Conservation (phyloP, 164 flowering plant species). For the Magnolia kwangsiensis region DNA sequence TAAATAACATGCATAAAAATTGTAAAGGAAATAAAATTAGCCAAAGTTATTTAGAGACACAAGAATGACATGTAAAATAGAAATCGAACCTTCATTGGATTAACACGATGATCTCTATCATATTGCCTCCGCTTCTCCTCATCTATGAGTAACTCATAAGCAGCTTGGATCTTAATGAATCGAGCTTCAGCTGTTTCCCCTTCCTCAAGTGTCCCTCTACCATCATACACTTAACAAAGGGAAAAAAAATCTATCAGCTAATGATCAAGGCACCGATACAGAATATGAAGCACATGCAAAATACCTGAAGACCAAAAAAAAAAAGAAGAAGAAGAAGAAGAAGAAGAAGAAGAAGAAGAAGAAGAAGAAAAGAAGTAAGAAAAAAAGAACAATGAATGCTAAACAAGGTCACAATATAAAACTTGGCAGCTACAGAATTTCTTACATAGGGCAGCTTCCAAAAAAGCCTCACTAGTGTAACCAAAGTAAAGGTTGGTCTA, state of each 20-base stretch:
- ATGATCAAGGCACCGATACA: background rate
- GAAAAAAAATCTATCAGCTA: background rate
- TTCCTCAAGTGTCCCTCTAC: constrained; percentile 86
- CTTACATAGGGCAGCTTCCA: background rate
- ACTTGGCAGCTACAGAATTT: background rate
- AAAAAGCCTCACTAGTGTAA: background rate
- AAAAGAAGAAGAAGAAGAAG: too few relatives aligned
- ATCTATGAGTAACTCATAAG: constrained; percentile 90
- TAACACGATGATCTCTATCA: constrained; percentile 72
- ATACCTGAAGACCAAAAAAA: background rate
- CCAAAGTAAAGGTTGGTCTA: background rate
- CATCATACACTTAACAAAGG: constrained; percentile 67
- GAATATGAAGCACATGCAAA: background rate
- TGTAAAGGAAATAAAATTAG: background rate
- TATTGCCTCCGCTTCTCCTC: constrained; percentile 63
- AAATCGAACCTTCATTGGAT: constrained; percentile 80
- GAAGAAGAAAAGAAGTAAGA: too few relatives aligned
- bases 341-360: too few relatives aligned
- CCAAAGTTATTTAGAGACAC: background rate
- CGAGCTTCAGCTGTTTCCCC: constrained; percentile 94
- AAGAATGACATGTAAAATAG: too few relatives aligned
- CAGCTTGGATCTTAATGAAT: constrained; percentile 96
- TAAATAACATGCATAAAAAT: background rate
- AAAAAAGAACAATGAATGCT: background rate
- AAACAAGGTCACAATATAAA: background rate